These are phyloP conservation scores for Aspergillus campestris DNA, from an alignment of 495 filamentous ascomycete genomes.

Conservation along the genomic window DNA sequence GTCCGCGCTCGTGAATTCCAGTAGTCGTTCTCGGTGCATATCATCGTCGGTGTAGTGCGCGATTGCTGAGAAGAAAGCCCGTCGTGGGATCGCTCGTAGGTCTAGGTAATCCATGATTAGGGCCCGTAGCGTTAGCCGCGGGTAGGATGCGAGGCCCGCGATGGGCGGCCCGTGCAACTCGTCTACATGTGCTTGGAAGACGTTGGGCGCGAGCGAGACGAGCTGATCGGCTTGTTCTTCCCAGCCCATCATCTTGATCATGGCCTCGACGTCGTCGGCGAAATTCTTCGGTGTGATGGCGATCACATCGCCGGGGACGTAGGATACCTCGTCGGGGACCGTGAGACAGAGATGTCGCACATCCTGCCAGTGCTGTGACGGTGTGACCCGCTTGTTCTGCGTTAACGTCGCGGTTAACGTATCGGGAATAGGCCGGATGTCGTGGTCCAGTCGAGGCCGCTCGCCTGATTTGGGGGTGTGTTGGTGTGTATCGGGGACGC, in stretches of 20 bases:
- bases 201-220: slow-evolving; percentile 39
- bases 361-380: slow-evolving; percentile 81
- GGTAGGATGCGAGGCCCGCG: slow-evolving; percentile 28
- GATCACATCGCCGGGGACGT: slow-evolving; percentile 66
- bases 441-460: slow-evolving; percentile 34
- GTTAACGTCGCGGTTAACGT: slow-evolving; percentile 32
- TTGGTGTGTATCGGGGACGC: background rate
- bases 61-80: slow-evolving; percentile 72
- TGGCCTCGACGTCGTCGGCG: slow-evolving; percentile 59
- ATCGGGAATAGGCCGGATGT: slow-evolving; percentile 45
- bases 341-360: slow-evolving; percentile 67
- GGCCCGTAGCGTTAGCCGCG: slow-evolving; percentile 57
- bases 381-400: slow-evolving; percentile 65
- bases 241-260: slow-evolving; percentile 76
- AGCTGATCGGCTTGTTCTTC: slow-evolving; percentile 56
- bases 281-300: slow-evolving; percentile 84
- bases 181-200: slow-evolving; percentile 7
- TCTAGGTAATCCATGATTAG: slow-evolving; percentile 79
- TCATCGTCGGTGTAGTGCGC: slow-evolving; percentile 62
- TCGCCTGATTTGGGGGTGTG: slow-evolving; percentile 12
- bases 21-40: slow-evolving; percentile 69
- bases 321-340: slow-evolving; percentile 33
- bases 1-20: slow-evolving; percentile 68
- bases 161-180: slow-evolving; percentile 34
- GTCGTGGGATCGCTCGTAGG: slow-evolving; percentile 77